Conservation (phyloP, 2,329 filamentous ascomycete species). For the Colletotrichum nymphaeae region DNA sequence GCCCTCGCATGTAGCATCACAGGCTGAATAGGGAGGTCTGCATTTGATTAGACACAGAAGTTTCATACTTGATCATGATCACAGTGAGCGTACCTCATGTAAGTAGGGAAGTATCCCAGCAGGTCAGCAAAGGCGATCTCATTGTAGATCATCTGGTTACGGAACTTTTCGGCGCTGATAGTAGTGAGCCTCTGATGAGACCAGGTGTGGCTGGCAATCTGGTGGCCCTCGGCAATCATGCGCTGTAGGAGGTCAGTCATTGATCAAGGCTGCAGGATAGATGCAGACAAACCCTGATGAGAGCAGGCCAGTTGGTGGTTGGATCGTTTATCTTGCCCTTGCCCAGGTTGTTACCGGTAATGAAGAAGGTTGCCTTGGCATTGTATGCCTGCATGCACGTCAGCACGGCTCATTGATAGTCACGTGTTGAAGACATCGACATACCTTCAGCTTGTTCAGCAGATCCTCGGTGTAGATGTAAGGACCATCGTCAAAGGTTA, state of each 20-base stretch:
- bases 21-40: constrained; percentile 56
- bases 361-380: constrained; percentile 76
- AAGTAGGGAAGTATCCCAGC: constrained; percentile 65
- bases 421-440: constrained; percentile 47
- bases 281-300: constrained; percentile 44
- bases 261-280: background rate
- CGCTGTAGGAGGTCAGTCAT: constrained; percentile 43
- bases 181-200: constrained; percentile 49
- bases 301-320: constrained; percentile 47
- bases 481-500: constrained; percentile 62
- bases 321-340: constrained; percentile 62
- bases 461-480: constrained; percentile 54
- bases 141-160: constrained; percentile 62
- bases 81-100: constrained; percentile 51
- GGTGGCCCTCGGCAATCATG: constrained; percentile 66
- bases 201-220: constrained; percentile 70
- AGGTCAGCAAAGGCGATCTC: constrained; percentile 67
- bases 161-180: constrained; percentile 41
- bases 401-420: background rate
- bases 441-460: constrained; percentile 56
- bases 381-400: constrained; percentile 54
- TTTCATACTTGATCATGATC: background rate
- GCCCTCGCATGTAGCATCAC: constrained; percentile 40
- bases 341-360: constrained; percentile 53
- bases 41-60: background rate